phyloP scores from a whole-genome alignment of 768 basidiomycete genomes.

The Amanita rimosa region DNA sequence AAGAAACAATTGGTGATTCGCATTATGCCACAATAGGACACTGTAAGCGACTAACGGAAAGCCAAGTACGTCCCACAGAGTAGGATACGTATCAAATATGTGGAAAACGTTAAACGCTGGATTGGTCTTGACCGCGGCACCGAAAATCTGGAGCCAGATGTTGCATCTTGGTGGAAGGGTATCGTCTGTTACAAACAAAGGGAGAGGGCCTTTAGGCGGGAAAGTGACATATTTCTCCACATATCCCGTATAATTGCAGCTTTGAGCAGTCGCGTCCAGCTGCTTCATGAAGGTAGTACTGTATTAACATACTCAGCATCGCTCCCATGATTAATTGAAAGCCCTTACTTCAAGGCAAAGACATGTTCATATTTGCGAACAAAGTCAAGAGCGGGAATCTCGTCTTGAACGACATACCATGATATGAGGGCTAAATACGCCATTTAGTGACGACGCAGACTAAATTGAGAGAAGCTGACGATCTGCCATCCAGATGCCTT shows the following conservation, averaged over 20 bases:
- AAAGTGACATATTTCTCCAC: constrained; percentile 52
- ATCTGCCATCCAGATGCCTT: constrained; percentile 66
- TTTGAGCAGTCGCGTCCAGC: constrained; percentile 37
- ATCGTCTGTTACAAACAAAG: constrained; percentile 48
- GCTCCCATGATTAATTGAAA: neutral
- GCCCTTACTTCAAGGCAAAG: constrained; percentile 55
- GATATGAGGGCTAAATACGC: constrained; percentile 21
- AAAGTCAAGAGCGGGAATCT: constrained; percentile 66
- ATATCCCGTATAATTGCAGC: constrained; percentile 59
- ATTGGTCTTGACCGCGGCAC: constrained; percentile 51
- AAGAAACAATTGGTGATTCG: neutral
- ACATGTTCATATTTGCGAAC: constrained; percentile 44
- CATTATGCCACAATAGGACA: neutral
- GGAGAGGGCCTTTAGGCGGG: constrained; percentile 49
- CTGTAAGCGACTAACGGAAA: constrained; percentile 48
- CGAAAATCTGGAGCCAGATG: constrained; percentile 55
- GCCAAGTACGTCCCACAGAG: constrained; percentile 71
- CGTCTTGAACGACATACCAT: constrained; percentile 50
- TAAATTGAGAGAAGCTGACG: constrained; percentile 28
- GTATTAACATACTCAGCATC: neutral
- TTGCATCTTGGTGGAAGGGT: constrained; percentile 43
- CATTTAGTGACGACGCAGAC: neutral
- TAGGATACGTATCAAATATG: constrained; percentile 65
- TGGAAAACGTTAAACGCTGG: constrained; percentile 72
- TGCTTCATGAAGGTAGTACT: constrained; percentile 53